phyloP scores from a whole-genome alignment of 768 basidiomycete genomes.

The Collybia sordida region DNA sequence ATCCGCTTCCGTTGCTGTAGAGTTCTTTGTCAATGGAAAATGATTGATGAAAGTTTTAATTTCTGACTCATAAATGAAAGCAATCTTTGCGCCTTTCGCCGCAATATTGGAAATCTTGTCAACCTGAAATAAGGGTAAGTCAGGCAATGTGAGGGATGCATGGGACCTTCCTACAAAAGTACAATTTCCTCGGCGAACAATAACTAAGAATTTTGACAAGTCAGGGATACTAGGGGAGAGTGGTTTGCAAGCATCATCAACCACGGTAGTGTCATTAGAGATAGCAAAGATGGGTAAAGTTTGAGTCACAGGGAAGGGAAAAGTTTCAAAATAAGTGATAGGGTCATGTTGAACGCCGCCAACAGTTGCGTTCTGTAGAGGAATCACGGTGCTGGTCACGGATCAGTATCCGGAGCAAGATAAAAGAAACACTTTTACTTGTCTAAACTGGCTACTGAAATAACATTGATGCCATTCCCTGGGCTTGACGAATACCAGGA shows the following conservation, averaged over 20 bases:
- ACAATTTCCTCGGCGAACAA: slow-evolving; percentile 58
- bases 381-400: slow-evolving; percentile 45
- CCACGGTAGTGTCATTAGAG: slow-evolving; percentile 51
- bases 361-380: slow-evolving; percentile 55
- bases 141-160: not conserved
- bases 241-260: slow-evolving; percentile 58
- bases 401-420: not conserved
- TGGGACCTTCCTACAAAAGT: slow-evolving; percentile 38
- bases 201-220: not conserved
- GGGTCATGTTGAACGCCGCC: slow-evolving; percentile 45
- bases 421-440: slow-evolving; percentile 31
- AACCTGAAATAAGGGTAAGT: not conserved
- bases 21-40: not conserved
- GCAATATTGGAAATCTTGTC: slow-evolving; percentile 34
- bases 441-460: slow-evolving; percentile 55
- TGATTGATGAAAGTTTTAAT: slow-evolving; percentile 33
- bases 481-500: slow-evolving; percentile 61
- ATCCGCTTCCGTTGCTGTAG: slow-evolving; percentile 47
- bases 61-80: not conserved
- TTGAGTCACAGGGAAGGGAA: slow-evolving; percentile 45
- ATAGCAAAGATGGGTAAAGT: slow-evolving; percentile 58
- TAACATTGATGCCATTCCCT: slow-evolving; percentile 53
- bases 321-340: slow-evolving; percentile 53
- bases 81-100: not conserved
- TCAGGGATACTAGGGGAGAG: slow-evolving; percentile 34